A percentile compares a stretch with the other conserved stretches of the same genome.
Evolutionary conservation across 257 asterid species (phyloP).

Genomic region (Mitragyna speciosa): DNA sequence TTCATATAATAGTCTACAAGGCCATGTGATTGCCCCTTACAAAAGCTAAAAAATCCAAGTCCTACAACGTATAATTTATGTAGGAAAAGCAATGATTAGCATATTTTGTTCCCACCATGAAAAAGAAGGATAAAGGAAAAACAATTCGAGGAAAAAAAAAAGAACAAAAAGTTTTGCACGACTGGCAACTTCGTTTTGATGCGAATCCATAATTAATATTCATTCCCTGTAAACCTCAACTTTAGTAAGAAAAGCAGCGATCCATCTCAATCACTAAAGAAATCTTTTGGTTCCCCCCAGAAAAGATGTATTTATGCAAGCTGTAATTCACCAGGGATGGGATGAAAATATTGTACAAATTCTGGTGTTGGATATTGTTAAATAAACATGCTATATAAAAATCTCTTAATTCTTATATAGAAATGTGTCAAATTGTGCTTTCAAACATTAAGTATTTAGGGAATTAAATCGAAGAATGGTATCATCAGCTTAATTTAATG

Average conservation of each 20-base stretch:
- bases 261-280: slow-evolving; percentile 2
- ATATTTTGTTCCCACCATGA: slow-evolving; percentile 20
- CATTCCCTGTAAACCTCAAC: slow-evolving; percentile 14
- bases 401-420: no score
- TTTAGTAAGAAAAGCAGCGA: neutral
- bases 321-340: neutral
- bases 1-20: slow-evolving; percentile 12
- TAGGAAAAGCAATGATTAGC: slow-evolving; percentile 17
- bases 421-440: slow-evolving; percentile 5
- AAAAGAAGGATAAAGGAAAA: neutral
- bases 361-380: neutral
- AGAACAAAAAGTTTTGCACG: neutral
- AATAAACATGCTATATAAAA: neutral
- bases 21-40: slow-evolving; percentile 21
- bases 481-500: slow-evolving; percentile 1
- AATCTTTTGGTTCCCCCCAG: neutral
- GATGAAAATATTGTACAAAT: neutral
- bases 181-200: neutral
- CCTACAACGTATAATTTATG: neutral
- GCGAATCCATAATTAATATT: neutral
- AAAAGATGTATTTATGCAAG: neutral
- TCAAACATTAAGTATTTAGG: neutral
- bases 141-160: slow-evolving; percentile 1
- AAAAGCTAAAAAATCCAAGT: slow-evolving; percentile 16
- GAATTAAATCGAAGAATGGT: neutral